Evolutionary conservation across 2,329 filamentous ascomycete species (phyloP).

Genomic region (Pseudovirgaria hyperparasitica): DNA sequence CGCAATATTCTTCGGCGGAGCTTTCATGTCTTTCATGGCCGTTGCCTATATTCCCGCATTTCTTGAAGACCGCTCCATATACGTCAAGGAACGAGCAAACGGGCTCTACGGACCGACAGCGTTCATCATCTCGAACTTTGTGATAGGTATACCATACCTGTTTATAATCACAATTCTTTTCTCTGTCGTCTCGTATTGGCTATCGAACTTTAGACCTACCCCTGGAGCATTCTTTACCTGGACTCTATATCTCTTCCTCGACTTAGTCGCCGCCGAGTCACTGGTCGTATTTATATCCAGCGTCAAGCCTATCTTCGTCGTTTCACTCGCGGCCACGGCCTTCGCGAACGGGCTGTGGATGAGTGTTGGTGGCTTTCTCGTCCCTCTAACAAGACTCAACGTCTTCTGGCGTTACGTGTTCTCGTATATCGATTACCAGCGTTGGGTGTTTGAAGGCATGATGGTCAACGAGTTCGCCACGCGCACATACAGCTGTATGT

Average conservation of each 20-base stretch:
- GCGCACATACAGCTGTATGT: slow-evolving; percentile 51
- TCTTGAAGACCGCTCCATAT: slow-evolving; percentile 63
- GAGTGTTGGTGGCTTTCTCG: slow-evolving; percentile 73
- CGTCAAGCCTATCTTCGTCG: slow-evolving; percentile 67
- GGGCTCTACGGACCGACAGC: slow-evolving; percentile 64
- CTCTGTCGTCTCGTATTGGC: slow-evolving; percentile 65
- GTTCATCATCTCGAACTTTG: slow-evolving; percentile 67
- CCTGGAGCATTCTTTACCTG: slow-evolving; percentile 60
- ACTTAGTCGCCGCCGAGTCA: slow-evolving; percentile 69
- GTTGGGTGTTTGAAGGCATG: slow-evolving; percentile 82
- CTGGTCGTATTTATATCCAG: slow-evolving; percentile 66
- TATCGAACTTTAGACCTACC: slow-evolving; percentile 58
- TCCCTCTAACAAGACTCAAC: slow-evolving; percentile 59
- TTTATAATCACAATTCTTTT: slow-evolving; percentile 66
- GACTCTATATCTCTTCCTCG: slow-evolving; percentile 76
- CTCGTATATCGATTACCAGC: slow-evolving; percentile 79
- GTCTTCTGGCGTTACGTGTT: slow-evolving; percentile 80
- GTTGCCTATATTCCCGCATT: slow-evolving; percentile 75
- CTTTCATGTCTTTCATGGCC: slow-evolving; percentile 42
- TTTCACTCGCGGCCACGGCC: slow-evolving; percentile 64
- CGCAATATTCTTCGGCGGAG: slow-evolving; percentile 49
- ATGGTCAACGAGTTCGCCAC: slow-evolving; percentile 76
- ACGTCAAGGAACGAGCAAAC: slow-evolving; percentile 67
- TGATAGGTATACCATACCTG: slow-evolving; percentile 70
- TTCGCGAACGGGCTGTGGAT: slow-evolving; percentile 89